Conservation (phyloP, 768 basidiomycete genomes). For the Collybia sp. region DNA sequence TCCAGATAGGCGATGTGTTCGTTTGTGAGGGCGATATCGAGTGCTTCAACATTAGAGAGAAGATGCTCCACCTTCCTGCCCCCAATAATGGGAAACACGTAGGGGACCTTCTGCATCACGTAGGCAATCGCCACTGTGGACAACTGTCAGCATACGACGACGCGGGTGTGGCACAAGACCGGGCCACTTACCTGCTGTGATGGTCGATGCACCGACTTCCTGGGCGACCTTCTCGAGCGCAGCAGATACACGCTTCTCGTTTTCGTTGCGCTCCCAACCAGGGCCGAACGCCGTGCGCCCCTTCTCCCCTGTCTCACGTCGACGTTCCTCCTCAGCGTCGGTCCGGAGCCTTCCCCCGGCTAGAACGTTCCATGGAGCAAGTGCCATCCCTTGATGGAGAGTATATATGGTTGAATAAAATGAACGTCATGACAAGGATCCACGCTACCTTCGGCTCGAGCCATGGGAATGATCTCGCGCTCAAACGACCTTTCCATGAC, state of each 20-base stretch:
- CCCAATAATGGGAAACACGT: conserved; percentile 47
- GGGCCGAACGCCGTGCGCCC: conserved; percentile 26
- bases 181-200: conserved; percentile 38
- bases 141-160: not conserved
- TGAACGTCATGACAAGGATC: no score
- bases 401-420: no score
- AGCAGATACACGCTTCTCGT: conserved; percentile 33
- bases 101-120: conserved; percentile 46
- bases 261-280: conserved; percentile 42
- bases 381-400: conserved; percentile 16
- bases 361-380: conserved; percentile 28
- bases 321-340: conserved; percentile 33
- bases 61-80: conserved; percentile 50
- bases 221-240: conserved; percentile 47
- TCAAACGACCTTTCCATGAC: conserved; percentile 43
- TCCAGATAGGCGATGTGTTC: conserved; percentile 45
- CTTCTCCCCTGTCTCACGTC: conserved; percentile 26
- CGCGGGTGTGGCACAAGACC: not conserved
- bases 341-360: conserved; percentile 47
- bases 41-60: conserved; percentile 42
- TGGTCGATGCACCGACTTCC: conserved; percentile 41
- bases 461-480: conserved; percentile 49
- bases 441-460: conserved; percentile 30
- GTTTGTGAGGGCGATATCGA: conserved; percentile 32
- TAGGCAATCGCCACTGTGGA: conserved; percentile 44